Base-by-base conservation (phyloP, 495 filamentous ascomycete species). In the Hypoxylon subgilvum region DNA sequence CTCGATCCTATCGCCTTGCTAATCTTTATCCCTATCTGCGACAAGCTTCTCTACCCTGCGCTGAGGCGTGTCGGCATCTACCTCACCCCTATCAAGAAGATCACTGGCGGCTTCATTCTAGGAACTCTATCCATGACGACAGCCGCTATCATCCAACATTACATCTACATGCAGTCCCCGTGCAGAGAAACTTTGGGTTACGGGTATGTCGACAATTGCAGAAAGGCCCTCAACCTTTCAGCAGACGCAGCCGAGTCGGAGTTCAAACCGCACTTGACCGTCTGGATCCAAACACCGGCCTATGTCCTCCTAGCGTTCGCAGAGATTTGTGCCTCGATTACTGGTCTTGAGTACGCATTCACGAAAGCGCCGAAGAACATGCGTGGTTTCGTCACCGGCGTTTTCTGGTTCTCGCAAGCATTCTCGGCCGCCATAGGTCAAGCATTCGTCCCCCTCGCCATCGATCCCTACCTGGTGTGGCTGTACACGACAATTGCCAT, bases 331-430 rank as follows among this genome's bases (percentile, higher is more conserved):
- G 68, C 75, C 23, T 74, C 72, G 22, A 76, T 80, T 56, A 77
- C 78, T 0, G 76, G 75, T 8, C 72, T 79, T 44, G 83, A 86
- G 52, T 91, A 92, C 53, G 90, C 89, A 4, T 91, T 85, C 69
- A 88, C 84, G 63, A 90, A 92, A 73, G 88, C 90, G 1, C 90
- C 90, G 5, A 79, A 76, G 56, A 90, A 86, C 70, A 90, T 92
- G 87, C 80, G 86, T 7, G 87, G 85, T 8, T 79, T 90, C 27
- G 85, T 92, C 17, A 84, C 84, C 62, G 81, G 85, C 4, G 72
- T 90, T 32, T 80, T 80, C 22, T 79, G 90, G 34, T 88, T 91
- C 71, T 85, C 82, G 72, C 85, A 80, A 35, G 89, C 88, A 27
- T 78, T 91, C 68, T 82, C 84, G 0, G 74, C 84, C 13, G 87